Evolutionary conservation across 768 basidiomycete genomes (phyloP).

Genomic region (Mycena rosella): DNA sequence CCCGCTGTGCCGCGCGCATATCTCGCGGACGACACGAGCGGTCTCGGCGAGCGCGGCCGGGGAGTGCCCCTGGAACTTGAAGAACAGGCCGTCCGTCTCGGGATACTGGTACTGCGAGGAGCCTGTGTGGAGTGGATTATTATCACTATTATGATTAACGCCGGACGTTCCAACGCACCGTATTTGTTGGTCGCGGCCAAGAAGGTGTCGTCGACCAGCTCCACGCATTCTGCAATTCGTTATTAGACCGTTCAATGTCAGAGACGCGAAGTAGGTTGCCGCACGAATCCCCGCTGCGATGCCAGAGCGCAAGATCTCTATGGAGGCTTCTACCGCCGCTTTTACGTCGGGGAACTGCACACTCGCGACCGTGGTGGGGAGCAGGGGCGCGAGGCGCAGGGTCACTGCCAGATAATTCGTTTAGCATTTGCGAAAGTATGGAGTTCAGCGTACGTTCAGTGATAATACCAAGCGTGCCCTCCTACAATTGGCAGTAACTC

Average conservation of each 20-base stretch:
- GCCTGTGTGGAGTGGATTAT: slow-evolving; percentile 4
- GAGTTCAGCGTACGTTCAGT: slow-evolving; percentile 72
- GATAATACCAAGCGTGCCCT: slow-evolving; percentile 86
- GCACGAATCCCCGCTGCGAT: slow-evolving; percentile 19
- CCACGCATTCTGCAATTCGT: slow-evolving; percentile 75
- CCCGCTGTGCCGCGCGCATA: slow-evolving; percentile 76
- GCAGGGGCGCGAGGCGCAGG: slow-evolving; percentile 81
- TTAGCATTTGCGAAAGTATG: no score
- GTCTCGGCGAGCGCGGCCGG: slow-evolving; percentile 70
- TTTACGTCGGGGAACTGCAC: slow-evolving; percentile 85
- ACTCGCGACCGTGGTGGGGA: slow-evolving; percentile 87
- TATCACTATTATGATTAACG: no score
- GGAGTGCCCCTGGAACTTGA: slow-evolving; percentile 88
- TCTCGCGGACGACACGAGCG: slow-evolving; percentile 66
- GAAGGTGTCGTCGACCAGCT: slow-evolving; percentile 81
- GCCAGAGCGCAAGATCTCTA: slow-evolving; percentile 60
- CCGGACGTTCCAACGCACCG: no score
- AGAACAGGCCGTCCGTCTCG: slow-evolving; percentile 80
- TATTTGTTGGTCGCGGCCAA: slow-evolving; percentile 73
- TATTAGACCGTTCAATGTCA: no score
- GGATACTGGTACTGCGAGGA: slow-evolving; percentile 67
- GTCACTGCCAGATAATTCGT: slow-evolving; percentile 68
- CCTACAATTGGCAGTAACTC: slow-evolving; percentile 53
- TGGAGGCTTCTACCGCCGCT: slow-evolving; percentile 80
- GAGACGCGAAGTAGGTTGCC: no score